Base-by-base conservation (phyloP, 2,329 filamentous ascomycete species). In the Trematosphaeria pertusa region DNA sequence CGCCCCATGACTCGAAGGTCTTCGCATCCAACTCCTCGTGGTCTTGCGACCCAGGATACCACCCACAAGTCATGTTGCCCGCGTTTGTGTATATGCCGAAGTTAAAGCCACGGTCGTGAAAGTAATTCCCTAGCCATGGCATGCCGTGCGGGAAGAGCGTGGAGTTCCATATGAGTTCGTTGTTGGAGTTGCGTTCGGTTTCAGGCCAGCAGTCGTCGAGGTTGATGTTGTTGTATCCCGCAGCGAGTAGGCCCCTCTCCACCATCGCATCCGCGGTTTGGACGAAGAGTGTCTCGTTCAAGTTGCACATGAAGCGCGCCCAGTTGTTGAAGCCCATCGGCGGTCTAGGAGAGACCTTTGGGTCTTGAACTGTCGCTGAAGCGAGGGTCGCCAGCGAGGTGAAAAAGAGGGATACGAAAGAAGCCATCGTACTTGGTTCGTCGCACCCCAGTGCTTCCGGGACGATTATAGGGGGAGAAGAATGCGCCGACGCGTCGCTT, bases 301-400 rank as follows among this genome's bases (percentile, higher is more conserved):
- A 71, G 38, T 74, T 71, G 55, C 75, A 79, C 65, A 70, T 67
- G 59, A 77, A 77, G 26, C 75, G 74, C 1, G 77, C 68, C 78
- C 78, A 81, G 52, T 77, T 77, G 59, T 79, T 80, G 69, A 78
- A 81, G 18, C 76, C 78, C 78, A 81, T 81, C 8, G 78, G 77
- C 1, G 78, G 60, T 12, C 48, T 46, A 9, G 60, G 54, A 1
- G 48, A 54, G 12, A 62, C 35, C 20, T 50, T 39, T 12, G 54
- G 52, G 40, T 54, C 37, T 42, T 58, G 44, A 4, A 56, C 30
- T 1, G 49, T 43, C 5, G 52, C 54, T 7, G 44, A 45, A 10
- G 46, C 15, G 28, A 37, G 22, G 15, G 37, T 41, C 20, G 52
- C 38, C 22, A 58, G 30, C 2, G 38, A 37, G 35, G 44, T 40